Conservation (phyloP, 2,329 filamentous ascomycete genomes). For the Ophiosphaerella narmari region DNA sequence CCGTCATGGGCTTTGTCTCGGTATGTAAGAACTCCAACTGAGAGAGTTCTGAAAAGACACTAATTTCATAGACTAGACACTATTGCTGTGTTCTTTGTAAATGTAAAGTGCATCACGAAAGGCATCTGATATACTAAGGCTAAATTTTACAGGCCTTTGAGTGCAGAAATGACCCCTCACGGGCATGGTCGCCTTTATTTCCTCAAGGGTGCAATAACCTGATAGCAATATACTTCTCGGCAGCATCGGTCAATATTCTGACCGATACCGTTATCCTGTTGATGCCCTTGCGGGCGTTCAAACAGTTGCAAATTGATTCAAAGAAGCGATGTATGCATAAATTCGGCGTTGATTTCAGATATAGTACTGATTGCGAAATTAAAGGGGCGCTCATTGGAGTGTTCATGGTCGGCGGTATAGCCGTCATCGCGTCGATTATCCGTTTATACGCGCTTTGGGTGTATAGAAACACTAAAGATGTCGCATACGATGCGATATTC, state of each 20-base stretch:
- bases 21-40: background rate
- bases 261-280: slow-evolving; percentile 23
- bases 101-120: slow-evolving; percentile 4
- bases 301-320: slow-evolving; percentile 17
- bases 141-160: slow-evolving; percentile 21
- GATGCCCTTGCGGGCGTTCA: slow-evolving; percentile 23
- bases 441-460: slow-evolving; percentile 23
- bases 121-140: background rate
- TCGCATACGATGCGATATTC: slow-evolving; percentile 19
- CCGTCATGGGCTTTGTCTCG: slow-evolving; percentile 9
- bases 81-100: slow-evolving; percentile 17
- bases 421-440: slow-evolving; percentile 24
- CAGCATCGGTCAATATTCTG: slow-evolving; percentile 22
- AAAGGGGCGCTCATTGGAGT: slow-evolving; percentile 20
- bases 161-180: slow-evolving; percentile 14
- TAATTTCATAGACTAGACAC: slow-evolving; percentile 4
- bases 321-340: slow-evolving; percentile 13
- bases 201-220: slow-evolving; percentile 27
- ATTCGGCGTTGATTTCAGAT: background rate
- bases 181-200: slow-evolving; percentile 23
- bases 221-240: slow-evolving; percentile 20
- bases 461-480: slow-evolving; percentile 20
- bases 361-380: background rate
- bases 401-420: slow-evolving; percentile 24
- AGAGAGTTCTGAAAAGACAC: too few relatives aligned